phyloP scores from a whole-genome alignment of 2,329 filamentous ascomycete genomes.

The Fusarium veterinarium region DNA sequence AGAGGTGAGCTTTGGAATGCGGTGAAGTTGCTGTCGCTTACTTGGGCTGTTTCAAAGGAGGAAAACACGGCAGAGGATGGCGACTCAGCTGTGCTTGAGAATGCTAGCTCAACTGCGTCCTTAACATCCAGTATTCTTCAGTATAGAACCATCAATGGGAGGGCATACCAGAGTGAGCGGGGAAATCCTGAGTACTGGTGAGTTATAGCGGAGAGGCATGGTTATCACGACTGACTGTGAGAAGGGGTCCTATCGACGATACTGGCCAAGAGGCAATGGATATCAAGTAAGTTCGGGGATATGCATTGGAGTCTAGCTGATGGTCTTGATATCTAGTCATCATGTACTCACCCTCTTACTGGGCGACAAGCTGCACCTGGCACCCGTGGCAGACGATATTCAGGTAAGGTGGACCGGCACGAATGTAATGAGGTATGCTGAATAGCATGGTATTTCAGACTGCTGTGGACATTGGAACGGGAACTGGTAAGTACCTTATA shows the following conservation, averaged over 20 bases:
- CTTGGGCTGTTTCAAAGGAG: rapidly evolving
- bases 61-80: background rate
- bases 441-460: background rate
- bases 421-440: rapidly evolving
- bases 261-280: constrained; percentile 2
- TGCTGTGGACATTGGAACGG: background rate
- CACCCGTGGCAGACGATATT: background rate
- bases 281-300: background rate
- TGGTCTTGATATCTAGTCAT: rapidly evolving
- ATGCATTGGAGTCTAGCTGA: background rate
- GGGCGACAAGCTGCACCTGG: background rate
- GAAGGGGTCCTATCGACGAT: constrained; percentile 4
- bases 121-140: background rate
- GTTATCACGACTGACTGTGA: background rate
- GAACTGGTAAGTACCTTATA: background rate
- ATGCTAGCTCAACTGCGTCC: background rate
- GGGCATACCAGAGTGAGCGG: background rate
- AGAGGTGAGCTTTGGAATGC: rapidly evolving
- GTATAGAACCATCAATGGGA: background rate
- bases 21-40: rapidly evolving
- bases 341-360: background rate
- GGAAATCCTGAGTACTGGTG: constrained; percentile 8
- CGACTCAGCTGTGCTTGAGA: background rate
- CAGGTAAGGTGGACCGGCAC: background rate
- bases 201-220: rapidly evolving